Percentiles rank a stretch among this genome's conserved stretches.
Evolutionary conservation across 1,139 yeast genomes (phyloP).

Genomic region (Debaryomyces coudertii): DNA sequence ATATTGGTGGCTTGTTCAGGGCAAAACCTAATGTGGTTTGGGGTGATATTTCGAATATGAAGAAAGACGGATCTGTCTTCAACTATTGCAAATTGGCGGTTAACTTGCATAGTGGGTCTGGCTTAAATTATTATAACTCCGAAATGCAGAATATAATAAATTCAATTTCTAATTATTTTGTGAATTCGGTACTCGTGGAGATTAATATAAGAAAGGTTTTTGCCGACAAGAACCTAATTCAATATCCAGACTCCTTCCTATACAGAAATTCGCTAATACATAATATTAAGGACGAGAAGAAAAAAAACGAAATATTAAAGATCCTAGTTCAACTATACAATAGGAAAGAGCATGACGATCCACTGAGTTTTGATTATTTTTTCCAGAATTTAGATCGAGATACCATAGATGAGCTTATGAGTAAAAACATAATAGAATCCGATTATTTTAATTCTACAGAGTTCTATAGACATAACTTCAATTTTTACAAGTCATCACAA

Average conservation of each 20-base stretch:
- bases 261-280: conserved; percentile 21
- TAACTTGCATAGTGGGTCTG: conserved; percentile 2
- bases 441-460: conserved; percentile 26
- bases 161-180: conserved; percentile 17
- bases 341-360: conserved; percentile 16
- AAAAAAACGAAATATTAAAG: conserved; percentile 21
- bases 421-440: conserved; percentile 16
- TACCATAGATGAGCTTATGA: conserved; percentile 17
- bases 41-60: neutral
- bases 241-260: conserved; percentile 15
- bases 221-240: conserved; percentile 13
- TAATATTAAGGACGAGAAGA: conserved; percentile 19
- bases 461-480: conserved; percentile 25
- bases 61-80: conserved; percentile 5
- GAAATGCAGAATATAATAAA: conserved; percentile 26
- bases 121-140: conserved; percentile 19
- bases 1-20: conserved; percentile 21
- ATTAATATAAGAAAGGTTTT: conserved; percentile 26
- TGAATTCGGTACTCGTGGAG: conserved; percentile 31
- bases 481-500: conserved; percentile 35
- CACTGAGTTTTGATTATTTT: conserved; percentile 21
- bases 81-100: conserved; percentile 8
- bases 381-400: conserved; percentile 19
- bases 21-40: neutral
- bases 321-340: conserved; percentile 19